These are phyloP conservation scores for Chytriomyces hyalinus DNA, from an alignment of 192 early-diverging fungal genomes.

Conservation along the genomic window DNA sequence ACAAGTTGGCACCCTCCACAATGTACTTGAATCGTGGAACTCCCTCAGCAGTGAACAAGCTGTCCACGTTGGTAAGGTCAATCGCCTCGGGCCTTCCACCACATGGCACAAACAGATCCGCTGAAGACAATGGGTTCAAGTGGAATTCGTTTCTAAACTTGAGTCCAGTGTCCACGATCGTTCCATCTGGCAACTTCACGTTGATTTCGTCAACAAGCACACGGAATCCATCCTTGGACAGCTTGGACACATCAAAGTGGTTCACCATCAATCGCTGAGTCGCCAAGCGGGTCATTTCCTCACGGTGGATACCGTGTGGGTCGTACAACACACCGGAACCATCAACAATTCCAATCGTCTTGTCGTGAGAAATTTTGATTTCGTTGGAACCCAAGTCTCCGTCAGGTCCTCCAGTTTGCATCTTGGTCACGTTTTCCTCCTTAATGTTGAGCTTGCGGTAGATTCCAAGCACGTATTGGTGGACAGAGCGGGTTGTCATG, in stretches of 20 bases:
- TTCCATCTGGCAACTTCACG: slow-evolving; percentile 86
- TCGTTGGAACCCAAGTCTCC: slow-evolving; percentile 99
- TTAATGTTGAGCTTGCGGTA: slow-evolving; percentile 70
- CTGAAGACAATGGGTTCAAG: slow-evolving; percentile 75
- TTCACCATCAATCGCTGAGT: slow-evolving; percentile 84
- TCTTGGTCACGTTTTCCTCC: slow-evolving; percentile 85
- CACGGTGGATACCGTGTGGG: slow-evolving; percentile 87
- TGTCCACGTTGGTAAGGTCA: slow-evolving; percentile 86
- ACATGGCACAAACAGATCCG: slow-evolving; percentile 97
- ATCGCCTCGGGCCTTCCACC: slow-evolving; percentile 98
- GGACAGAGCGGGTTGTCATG: slow-evolving; percentile 98
- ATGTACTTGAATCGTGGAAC: slow-evolving; percentile 96
- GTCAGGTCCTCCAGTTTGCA: slow-evolving; percentile 98
- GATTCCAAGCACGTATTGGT: slow-evolving; percentile 99
- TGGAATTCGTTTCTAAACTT: slow-evolving; percentile 98
- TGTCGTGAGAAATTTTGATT: slow-evolving; percentile 97
- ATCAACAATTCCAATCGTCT: slow-evolving; percentile 95
- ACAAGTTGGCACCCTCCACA: slow-evolving; percentile 98
- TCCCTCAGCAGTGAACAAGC: slow-evolving; percentile 79
- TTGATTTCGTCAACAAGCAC: slow-evolving; percentile 94
- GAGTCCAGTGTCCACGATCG: slow-evolving; percentile 84
- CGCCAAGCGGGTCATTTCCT: slow-evolving; percentile 85
- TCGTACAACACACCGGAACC: slow-evolving; percentile 96
- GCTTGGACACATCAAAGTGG: slow-evolving; percentile 84
- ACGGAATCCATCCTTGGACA: slow-evolving; percentile 86